phyloP scores from a whole-genome alignment of 73 alveolate genomes.

The Effrenium voratum region DNA sequence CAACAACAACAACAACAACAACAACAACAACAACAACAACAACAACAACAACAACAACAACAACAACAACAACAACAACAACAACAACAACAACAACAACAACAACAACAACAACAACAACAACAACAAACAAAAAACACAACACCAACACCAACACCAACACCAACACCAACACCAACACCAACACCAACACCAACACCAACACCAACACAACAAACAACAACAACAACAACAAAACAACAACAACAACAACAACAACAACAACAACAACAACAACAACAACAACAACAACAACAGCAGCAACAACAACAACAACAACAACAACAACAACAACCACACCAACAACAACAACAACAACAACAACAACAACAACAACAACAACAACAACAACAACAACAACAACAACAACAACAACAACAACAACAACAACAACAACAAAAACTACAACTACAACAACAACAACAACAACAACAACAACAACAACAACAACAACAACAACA shows the following conservation, averaged over 20 bases:
- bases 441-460: background rate
- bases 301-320: background rate
- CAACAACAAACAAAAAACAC: background rate
- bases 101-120: background rate
- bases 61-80: no score
- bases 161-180: background rate
- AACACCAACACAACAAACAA: background rate
- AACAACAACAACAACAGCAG: background rate
- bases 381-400: background rate
- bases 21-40: no score
- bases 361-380: background rate
- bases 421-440: background rate
- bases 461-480: background rate
- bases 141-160: background rate
- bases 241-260: background rate
- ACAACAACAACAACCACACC: background rate
- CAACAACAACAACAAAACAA: background rate
- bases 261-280: background rate
- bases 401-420: background rate
- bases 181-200: background rate
- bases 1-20: no score
- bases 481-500: background rate
- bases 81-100: no score
- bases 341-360: background rate
- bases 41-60: no score